Evolutionary conservation across 257 asterid genomes (phyloP), one percentile per base, ranked within the genome.

Genomic region (Capsicum rhomboideum): DNA sequence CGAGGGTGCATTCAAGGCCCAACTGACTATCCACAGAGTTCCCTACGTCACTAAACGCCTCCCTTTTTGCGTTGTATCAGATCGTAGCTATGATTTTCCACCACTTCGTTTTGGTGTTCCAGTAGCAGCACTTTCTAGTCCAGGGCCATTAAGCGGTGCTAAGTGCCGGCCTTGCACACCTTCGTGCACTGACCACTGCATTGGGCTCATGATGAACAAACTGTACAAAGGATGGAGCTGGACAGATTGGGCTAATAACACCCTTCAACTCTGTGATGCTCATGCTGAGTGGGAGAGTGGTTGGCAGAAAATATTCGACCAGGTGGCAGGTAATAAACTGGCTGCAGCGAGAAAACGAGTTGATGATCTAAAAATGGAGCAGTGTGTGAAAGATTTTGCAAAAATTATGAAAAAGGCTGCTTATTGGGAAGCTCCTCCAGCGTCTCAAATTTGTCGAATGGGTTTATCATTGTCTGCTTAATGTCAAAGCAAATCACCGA

Each of bases 81-180:
- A 97, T 20, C 96, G 98, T 0, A 77, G 71, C 11, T 97, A 94
- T 46, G 88, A 31, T 0, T 97, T 84, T 28, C 99, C 98, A 16
- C 98, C 98, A 16, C 49, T 74, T 81, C 90, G 77, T 2, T 90
- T 63, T 6, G 98, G 98, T 1, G 98, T 95, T 63, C 98, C 98
- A 0, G 98, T 95, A 82, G 97, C 94, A 0, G 87, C 99, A 0
- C 1, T 97, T 86, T 91, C 98, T 14, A 95, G 97, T 84, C 91
- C 71, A 2, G 99, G 98, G 46, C 96, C 98, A 12, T 79, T 97
- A 8, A 95, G 91, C 13, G 99, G 99, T 0, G 96, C 96, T 0
- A 94, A 97, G 67, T 97, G 99, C 87, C 90, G 99, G 90, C 98
- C 98, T 0, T 97, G 99, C 75, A 90, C 31, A 59, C 95, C 98